These are phyloP conservation scores for Platismatia glauca DNA, from an alignment of 495 filamentous ascomycete species.

Conservation along the genomic window DNA sequence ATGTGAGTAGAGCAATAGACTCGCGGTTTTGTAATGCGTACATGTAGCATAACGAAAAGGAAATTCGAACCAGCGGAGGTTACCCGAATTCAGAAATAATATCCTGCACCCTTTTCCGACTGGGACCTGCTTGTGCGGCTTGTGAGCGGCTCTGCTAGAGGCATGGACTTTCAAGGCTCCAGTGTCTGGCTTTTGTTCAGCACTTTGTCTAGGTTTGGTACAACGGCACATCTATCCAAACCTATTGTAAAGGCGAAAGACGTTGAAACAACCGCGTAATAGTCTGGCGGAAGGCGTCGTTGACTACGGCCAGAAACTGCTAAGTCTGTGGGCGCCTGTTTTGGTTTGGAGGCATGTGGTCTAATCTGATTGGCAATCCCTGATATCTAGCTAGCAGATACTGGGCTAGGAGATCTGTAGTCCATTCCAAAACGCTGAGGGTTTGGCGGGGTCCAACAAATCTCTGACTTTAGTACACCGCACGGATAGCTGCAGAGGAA, in stretches of 20 bases:
- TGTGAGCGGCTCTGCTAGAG: background rate
- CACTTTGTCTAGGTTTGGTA: background rate
- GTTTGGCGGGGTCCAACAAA: slow-evolving; percentile 5
- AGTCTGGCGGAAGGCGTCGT: background rate
- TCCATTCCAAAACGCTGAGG: background rate
- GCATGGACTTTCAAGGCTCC: background rate
- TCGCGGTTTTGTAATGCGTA: background rate
- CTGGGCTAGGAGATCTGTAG: background rate
- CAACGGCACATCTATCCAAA: background rate
- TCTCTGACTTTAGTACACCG: background rate
- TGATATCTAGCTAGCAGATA: background rate
- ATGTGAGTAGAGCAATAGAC: background rate
- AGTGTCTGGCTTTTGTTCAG: background rate
- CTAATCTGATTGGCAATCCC: background rate
- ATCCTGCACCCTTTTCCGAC: background rate
- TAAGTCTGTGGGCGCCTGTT: background rate
- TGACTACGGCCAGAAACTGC: background rate
- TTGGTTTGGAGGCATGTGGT: background rate
- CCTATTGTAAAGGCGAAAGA: background rate
- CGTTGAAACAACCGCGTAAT: slow-evolving; percentile 2
- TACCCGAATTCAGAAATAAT: background rate
- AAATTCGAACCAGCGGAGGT: background rate
- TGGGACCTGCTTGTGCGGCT: background rate
- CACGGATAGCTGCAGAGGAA: slow-evolving; percentile 10
- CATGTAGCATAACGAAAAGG: slow-evolving; percentile 2